Evolutionary conservation across 2,329 filamentous ascomycete species (phyloP), one percentile per base, ranked within the genome.

Genomic region (Trichoderma koningii): DNA sequence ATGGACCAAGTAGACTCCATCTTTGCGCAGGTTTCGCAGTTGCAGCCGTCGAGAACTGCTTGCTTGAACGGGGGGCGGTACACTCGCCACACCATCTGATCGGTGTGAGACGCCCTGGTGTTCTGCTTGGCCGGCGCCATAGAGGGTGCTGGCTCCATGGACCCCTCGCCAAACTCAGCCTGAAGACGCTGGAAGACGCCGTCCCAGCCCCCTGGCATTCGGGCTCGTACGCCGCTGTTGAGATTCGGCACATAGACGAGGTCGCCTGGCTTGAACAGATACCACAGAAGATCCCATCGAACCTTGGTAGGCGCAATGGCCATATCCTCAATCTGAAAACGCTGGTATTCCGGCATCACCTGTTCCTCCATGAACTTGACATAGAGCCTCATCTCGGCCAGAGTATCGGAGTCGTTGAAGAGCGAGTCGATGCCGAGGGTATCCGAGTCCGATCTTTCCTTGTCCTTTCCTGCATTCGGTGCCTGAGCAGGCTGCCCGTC

Each of bases 281-380:
- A 61, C 63, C 55, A 65, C 10, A 65, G 63, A 15, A 61, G 10
- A 42, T 65, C 63, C 42, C 45, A 65, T 28, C 63, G 17, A 26
- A 60, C 41, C 50, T 62, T 62, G 0, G 47, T 53, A 34, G 59
- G 59, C 3, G 50, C 48, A 47, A 15, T 45, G 19, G 15, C 34
- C 17, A 47, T 34, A 7, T 62, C 59, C 9, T 47, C 23, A 28
- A 30, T n/a, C 14, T 53, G 45, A 19, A 65, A 62, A 3, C 55
- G 55, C 3, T 55, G 23, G 4, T 62, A 60, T 30, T 61, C 48
- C 2, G 63, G 63, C 48, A 65, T 65, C 2, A 65, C 14, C n/a
- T 47, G 34, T 21, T 60, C 56, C 6, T 65, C 63, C 5, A 65
- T 53, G n/a, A 65, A 65, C 14, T 62, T 62, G 5, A 65, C 23